These are phyloP conservation scores for Ophiocordyceps robertsii DNA, from an alignment of 2,329 filamentous ascomycete species.

Conservation along the genomic window DNA sequence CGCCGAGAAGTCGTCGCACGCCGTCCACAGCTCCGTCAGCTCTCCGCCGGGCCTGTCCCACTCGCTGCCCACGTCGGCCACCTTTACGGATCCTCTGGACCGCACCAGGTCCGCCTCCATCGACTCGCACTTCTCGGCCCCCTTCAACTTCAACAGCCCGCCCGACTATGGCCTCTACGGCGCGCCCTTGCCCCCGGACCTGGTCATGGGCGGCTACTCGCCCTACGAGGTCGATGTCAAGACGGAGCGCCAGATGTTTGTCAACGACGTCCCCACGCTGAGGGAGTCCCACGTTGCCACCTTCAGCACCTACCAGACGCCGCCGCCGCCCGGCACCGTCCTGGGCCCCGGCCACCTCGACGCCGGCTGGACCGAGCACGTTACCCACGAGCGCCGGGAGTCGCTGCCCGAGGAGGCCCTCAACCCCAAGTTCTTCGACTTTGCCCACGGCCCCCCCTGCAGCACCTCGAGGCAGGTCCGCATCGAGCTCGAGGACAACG, in stretches of 20 bases:
- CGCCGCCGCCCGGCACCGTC: slow-evolving; percentile 55
- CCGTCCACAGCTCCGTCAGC: slow-evolving; percentile 40
- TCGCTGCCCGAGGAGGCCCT: slow-evolving; percentile 52
- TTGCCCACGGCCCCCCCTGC: slow-evolving; percentile 50
- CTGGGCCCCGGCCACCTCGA: slow-evolving; percentile 47
- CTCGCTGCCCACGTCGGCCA: slow-evolving; percentile 69
- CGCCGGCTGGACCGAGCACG: slow-evolving; percentile 45
- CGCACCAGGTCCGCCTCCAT: slow-evolving; percentile 65
- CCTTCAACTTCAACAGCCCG: slow-evolving; percentile 60
- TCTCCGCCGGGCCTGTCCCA: slow-evolving; percentile 70
- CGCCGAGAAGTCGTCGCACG: slow-evolving; percentile 62
- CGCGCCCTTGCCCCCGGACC: slow-evolving; percentile 47
- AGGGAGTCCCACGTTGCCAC: slow-evolving; percentile 81
- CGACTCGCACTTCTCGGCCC: slow-evolving; percentile 62
- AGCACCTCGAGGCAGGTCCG: slow-evolving; percentile 52
- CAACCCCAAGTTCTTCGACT: slow-evolving; percentile 75
- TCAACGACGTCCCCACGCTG: slow-evolving; percentile 78
- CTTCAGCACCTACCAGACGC: slow-evolving; percentile 80
- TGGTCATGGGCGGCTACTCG: slow-evolving; percentile 46
- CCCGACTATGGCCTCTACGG: slow-evolving; percentile 51
- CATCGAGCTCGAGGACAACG: slow-evolving; percentile 75
- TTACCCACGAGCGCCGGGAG: slow-evolving; percentile 35
- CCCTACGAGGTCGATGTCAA: slow-evolving; percentile 94
- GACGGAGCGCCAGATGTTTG: slow-evolving; percentile 86
- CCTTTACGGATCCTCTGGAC: slow-evolving; percentile 61